Percentiles rank a stretch among this genome's conserved stretches.
Conservation (phyloP, 495 filamentous ascomycete genomes). For the Pseudomonodictys pantanalensis region DNA sequence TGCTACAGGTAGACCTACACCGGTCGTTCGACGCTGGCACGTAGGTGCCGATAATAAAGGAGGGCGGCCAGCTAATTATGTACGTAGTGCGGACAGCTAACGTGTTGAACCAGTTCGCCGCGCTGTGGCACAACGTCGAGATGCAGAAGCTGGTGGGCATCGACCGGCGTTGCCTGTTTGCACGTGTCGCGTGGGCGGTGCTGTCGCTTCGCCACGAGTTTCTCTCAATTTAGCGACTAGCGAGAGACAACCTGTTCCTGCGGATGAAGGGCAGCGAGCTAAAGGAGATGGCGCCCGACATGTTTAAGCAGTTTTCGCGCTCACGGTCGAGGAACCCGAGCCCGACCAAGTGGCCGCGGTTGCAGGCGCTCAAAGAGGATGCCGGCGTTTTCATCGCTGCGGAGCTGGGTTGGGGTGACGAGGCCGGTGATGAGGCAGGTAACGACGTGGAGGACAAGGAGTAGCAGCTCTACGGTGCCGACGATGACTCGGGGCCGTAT, state of each 20-base stretch:
- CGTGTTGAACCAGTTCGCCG: constrained; percentile 16
- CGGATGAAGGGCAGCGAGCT: constrained; percentile 15
- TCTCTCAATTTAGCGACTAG: constrained; percentile 12
- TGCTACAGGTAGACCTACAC: constrained; percentile 9
- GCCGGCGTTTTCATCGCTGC: constrained; percentile 7
- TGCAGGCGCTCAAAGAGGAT: constrained; percentile 13
- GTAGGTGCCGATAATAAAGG: constrained; percentile 8
- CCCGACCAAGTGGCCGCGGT: constrained; percentile 9
- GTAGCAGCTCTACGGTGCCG: background rate
- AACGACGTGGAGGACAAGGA: constrained; percentile 5
- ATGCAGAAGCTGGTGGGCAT: constrained; percentile 17
- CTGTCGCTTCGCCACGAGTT: constrained; percentile 14
- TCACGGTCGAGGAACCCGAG: constrained; percentile 6
- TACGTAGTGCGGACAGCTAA: constrained; percentile 15
- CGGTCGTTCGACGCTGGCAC: constrained; percentile 12
- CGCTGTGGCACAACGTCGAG: constrained; percentile 16
- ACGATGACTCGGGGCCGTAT: constrained; percentile 2
- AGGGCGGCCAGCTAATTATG: constrained; percentile 2
- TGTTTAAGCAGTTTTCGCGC: constrained; percentile 14
- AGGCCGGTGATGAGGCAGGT: constrained; percentile 7
- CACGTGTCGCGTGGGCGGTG: constrained; percentile 12
- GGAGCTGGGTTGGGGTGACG: constrained; percentile 10
- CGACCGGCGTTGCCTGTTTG: constrained; percentile 18
- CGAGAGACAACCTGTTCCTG: constrained; percentile 18
- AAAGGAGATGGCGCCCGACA: constrained; percentile 11